Evolutionary conservation across 2,329 filamentous ascomycete genomes (phyloP).

Genomic region (Leptographium flavum): DNA sequence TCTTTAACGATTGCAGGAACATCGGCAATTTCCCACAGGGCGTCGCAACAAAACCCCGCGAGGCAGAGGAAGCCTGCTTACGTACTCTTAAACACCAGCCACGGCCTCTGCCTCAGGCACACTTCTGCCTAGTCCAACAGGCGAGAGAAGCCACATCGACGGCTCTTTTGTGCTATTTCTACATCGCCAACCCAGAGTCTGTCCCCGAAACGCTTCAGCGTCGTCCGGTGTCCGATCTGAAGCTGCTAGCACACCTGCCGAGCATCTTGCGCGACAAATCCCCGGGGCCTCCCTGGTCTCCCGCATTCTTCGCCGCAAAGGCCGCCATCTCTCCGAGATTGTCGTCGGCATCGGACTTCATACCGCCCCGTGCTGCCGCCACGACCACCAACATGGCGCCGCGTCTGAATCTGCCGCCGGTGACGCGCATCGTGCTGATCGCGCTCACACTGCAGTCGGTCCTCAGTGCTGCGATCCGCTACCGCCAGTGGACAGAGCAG

Average conservation of each 20-base stretch:
- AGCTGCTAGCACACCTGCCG: not conserved
- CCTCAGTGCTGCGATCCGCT: constrained; percentile 66
- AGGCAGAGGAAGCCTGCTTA: too few species aligned
- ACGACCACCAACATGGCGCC: constrained; percentile 46
- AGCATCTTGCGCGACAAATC: too few species aligned
- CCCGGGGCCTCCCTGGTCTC: not conserved
- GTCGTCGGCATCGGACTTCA: too few species aligned
- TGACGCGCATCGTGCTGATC: constrained; percentile 71
- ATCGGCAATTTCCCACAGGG: not conserved
- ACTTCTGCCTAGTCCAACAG: too few species aligned
- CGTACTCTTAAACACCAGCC: too few species aligned
- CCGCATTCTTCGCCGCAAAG: not conserved
- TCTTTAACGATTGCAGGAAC: not conserved
- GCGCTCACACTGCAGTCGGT: constrained; percentile 63
- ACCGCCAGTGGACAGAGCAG: constrained; percentile 50
- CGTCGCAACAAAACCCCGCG: too few species aligned
- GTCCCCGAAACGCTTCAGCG: not conserved
- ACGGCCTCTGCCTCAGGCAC: too few species aligned
- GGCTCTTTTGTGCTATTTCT: not conserved
- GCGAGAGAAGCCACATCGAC: too few species aligned
- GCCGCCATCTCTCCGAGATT: too few species aligned
- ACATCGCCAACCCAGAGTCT: not conserved
- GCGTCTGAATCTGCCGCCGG: constrained; percentile 81
- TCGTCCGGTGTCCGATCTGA: not conserved
- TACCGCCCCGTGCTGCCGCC: not conserved